A percentile compares a stretch with the other conserved stretches of the same genome.
These are phyloP conservation scores for Pisolithus thermaeus DNA, from an alignment of 1,284 basidiomycete genomes.

Conservation along the genomic window DNA sequence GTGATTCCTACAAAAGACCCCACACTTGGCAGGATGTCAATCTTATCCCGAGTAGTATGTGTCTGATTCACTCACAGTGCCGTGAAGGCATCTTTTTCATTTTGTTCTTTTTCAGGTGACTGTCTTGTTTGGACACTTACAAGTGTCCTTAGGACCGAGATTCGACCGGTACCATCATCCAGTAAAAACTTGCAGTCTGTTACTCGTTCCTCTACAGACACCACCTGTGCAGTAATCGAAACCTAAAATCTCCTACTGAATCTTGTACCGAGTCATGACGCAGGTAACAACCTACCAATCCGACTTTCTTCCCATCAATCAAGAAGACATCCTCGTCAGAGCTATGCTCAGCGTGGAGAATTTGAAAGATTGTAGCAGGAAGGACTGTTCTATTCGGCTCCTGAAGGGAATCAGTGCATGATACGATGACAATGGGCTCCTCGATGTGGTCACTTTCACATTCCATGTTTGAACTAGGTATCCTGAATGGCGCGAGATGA, in stretches of 20 bases:
- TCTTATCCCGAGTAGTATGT: not conserved
- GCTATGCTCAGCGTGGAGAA: slow-evolving; percentile 11
- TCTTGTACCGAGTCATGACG: too few species aligned
- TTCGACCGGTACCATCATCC: slow-evolving; percentile 28
- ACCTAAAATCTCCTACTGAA: slow-evolving; percentile 10
- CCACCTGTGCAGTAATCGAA: slow-evolving; percentile 21
- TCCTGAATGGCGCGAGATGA: not conserved
- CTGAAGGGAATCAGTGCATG: not conserved
- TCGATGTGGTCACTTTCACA: slow-evolving; percentile 5
- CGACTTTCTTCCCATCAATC: slow-evolving; percentile 12
- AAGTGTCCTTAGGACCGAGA: slow-evolving; percentile 12
- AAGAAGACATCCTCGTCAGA: slow-evolving; percentile 7
- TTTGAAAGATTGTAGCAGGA: slow-evolving; percentile 25
- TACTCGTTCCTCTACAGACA: not conserved
- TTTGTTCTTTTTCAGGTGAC: slow-evolving; percentile 8
- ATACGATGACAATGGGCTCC: not conserved
- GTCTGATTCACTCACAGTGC: slow-evolving; percentile 15
- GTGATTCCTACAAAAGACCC: slow-evolving; percentile 17
- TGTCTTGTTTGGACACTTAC: not conserved
- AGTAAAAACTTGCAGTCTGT: slow-evolving; percentile 9
- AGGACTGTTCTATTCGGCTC: slow-evolving; percentile 7
- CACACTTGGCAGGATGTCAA: slow-evolving; percentile 8
- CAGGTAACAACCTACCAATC: slow-evolving; percentile 12
- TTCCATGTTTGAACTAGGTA: slow-evolving; percentile 8
- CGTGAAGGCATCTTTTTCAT: slow-evolving; percentile 5